Base-by-base conservation (phyloP, 805 yeast genomes). In the Torulaspora delbrueckii region DNA sequence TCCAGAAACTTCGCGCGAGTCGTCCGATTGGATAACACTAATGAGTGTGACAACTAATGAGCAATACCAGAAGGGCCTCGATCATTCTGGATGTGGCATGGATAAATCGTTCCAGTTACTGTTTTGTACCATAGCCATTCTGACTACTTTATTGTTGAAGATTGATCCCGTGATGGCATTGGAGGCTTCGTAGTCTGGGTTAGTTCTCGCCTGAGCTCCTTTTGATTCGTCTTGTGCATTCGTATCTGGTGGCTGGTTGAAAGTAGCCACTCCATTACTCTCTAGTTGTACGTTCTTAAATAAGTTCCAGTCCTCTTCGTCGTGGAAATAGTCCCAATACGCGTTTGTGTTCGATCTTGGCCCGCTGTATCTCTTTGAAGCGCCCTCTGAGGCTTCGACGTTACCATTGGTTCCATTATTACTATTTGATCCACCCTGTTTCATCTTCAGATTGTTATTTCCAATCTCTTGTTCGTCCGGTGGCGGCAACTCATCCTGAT, bases 261-360 rank as follows among this genome's bases (percentile, higher is more conserved):
- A 54, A 3, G 56, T 47, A 9, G 53, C 56, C 3, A 50, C 42
- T 27, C 66, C 66, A 38, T 59, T 58, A 34, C 61, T 51, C 35
- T 60, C 63, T 25, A 54, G 42, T 34, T 55, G 52, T 24, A 50
- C 43, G 9, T 50, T 47, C 32, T 56, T 56, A 40, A 63, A 63
- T 1, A 57, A 46, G 34, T 55, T 54, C 63, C 65, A 62, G 40
- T 57, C 59, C 8, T 59, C 66, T 40, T 62, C 65, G 30, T 59
- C 66, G 38, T 60, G 60, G 35, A 60, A 63, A 32, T 50, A 54
- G 34, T 60, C 65, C 67, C 67, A 63, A 39, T 55, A 63, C 13
- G 52, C 55, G 37, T 53, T 52, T 27, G 32, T 45, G 22, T 26
- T 42, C n/a, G 41, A 30, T 12, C 40, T 36, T 9, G 36, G 9